phyloP scores from a whole-genome alignment of 2,329 filamentous ascomycete species.

The Ustilaginoidea virens region DNA sequence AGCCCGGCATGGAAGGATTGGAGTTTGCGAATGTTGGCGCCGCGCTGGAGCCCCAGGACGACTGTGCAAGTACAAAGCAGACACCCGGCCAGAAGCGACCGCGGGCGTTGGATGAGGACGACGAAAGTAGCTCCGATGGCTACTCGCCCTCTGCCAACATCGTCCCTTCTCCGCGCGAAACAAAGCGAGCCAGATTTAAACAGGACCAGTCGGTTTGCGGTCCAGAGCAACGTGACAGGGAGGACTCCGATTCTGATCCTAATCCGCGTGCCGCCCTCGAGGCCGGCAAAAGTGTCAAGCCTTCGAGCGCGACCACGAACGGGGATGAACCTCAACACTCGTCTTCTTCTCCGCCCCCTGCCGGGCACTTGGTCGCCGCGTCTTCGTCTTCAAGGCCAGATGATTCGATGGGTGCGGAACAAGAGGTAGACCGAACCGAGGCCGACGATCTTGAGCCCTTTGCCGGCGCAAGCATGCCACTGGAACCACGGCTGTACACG shows the following conservation, averaged over 20 bases:
- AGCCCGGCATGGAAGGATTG: background rate
- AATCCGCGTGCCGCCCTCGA: slow-evolving; percentile 6
- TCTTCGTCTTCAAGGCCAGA: too few species aligned
- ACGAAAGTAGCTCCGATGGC: slow-evolving; percentile 2
- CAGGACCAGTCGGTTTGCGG: slow-evolving; percentile 10
- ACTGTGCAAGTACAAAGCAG: too few species aligned
- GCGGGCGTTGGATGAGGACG: slow-evolving; percentile 1
- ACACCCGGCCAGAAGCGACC: slow-evolving; percentile 2
- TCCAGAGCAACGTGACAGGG: slow-evolving; percentile 20
- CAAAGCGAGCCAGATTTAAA: slow-evolving; percentile 9
- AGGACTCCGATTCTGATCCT: slow-evolving; percentile 8
- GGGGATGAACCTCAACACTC: background rate
- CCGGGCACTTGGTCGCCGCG: too few species aligned
- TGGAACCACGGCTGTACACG: slow-evolving; percentile 9
- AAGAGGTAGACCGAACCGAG: background rate
- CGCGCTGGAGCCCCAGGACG: too few species aligned
- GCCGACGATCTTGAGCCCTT: background rate
- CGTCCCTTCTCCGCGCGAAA: slow-evolving; percentile 1
- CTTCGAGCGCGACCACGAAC: background rate
- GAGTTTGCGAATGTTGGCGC: too few species aligned
- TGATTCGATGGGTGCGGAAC: background rate
- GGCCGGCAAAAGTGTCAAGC: slow-evolving; percentile 1
- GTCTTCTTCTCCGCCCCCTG: background rate
- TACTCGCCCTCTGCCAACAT: slow-evolving; percentile 1
- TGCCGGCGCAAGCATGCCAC: slow-evolving; percentile 8